Conservation (phyloP, 225 moss, liverwort and hornwort genomes). For the Asterella californica region DNA sequence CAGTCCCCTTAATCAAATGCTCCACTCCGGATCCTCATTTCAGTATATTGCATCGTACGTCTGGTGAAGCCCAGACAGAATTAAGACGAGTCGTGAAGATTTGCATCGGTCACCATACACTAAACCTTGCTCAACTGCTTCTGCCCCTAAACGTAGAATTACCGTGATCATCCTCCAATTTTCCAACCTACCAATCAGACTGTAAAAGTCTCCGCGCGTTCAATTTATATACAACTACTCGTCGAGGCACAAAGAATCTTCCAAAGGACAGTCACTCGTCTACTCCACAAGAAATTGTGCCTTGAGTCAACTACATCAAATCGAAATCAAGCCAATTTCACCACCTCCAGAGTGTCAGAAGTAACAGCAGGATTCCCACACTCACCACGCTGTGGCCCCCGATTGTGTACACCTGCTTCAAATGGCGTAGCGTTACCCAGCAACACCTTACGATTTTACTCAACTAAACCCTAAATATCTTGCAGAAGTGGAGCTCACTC, state of each 20-base stretch:
- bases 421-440: background rate
- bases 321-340: background rate
- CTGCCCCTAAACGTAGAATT: background rate
- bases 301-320: background rate
- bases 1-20: slow-evolving; percentile 18
- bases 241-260: background rate
- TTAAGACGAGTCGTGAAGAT: background rate
- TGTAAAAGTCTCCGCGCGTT: background rate
- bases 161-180: background rate
- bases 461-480: slow-evolving; percentile 12
- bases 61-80: background rate
- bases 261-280: background rate
- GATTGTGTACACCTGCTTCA: slow-evolving; percentile 9
- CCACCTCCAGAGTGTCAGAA: background rate
- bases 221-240: background rate
- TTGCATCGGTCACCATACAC: background rate
- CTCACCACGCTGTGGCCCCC: background rate
- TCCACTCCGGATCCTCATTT: slow-evolving; percentile 28
- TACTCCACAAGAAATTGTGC: background rate
- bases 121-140: background rate
- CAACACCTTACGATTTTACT: background rate
- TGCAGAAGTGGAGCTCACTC: background rate
- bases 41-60: background rate
- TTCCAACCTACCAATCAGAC: background rate
- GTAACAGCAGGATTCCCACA: background rate